Evolutionary conservation across 768 basidiomycete genomes (phyloP), one percentile per base, ranked within the genome.

Genomic region (Boletus sensibilis): DNA sequence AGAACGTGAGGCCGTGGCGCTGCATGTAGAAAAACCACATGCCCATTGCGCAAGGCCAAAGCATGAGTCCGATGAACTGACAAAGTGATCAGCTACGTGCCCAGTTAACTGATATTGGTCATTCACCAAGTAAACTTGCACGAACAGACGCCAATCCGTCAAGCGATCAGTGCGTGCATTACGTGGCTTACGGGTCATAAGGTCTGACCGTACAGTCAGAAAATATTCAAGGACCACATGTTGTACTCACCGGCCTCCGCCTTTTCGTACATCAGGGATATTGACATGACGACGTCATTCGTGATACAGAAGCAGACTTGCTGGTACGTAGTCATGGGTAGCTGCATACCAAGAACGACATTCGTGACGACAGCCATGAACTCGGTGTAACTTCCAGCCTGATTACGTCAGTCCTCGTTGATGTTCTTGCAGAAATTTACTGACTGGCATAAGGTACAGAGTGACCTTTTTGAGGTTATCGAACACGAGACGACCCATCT

Each of bases 321-420:
- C 13, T 83, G 72, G 57, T 78, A 80, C 0, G 80, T 77, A 49
- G 75, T 78, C 44, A 86, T 75, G 12, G 81, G 74, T n/a, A 83
- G 70, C 25, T 83, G 85, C 65, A 86, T 79, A 46, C 85, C 85
- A 23, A 83, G 64, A 57, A 84, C 72, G n/a, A 82, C 80, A 58
- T 83, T 84, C 34, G 79, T 53, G 10, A 85, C 65, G 54, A 87
- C 81, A 3, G 82, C 75, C 74, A 83, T 78, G 59, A 84, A 78
- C 61, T 86, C 82, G 6, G 82, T 75, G 69, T 83, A 86, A 12
- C 77, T 78, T 39, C 82, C 80, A 27, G 78, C 77, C 71, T 79
- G 61, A 23, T n/a, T 10, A 10, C 1, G 41, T 65, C 21, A 55
- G 25, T 6, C n/a, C 12, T 25, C 40, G 52, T 47, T 38, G 13